These are phyloP conservation scores for Tritrichomonas foetus DNA, from an alignment of 208 protist genomes.

Conservation along the genomic window DNA sequence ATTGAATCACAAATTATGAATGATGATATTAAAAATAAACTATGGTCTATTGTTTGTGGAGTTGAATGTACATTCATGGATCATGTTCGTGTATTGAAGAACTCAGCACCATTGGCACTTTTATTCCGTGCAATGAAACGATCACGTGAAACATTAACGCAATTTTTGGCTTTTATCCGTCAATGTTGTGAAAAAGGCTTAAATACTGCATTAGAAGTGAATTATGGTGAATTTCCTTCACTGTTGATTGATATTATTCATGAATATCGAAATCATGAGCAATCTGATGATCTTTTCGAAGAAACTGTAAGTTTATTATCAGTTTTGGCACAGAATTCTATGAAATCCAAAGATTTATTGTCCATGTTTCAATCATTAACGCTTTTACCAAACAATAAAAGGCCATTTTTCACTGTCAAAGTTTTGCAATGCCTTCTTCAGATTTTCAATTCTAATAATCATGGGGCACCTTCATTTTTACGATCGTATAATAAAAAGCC, in stretches of 20 bases:
- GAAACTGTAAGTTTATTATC: background rate
- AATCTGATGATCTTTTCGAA: background rate
- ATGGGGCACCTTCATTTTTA: background rate
- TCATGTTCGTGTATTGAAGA: too few species aligned
- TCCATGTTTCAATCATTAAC: background rate
- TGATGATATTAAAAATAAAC: too few species aligned
- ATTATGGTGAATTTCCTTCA: background rate
- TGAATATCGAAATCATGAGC: background rate
- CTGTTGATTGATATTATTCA: background rate
- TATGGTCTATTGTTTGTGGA: too few species aligned
- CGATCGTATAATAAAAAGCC: too few species aligned
- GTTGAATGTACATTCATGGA: too few species aligned
- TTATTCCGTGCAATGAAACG: too few species aligned
- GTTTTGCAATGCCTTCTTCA: background rate
- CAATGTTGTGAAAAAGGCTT: too few species aligned
- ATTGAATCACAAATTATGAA: too few species aligned
- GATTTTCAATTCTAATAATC: background rate
- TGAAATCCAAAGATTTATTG: background rate
- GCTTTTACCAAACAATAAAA: background rate
- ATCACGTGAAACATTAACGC: too few species aligned
- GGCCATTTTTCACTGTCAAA: background rate
- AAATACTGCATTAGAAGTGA: background rate
- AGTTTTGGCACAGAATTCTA: background rate
- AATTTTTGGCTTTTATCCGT: too few species aligned
- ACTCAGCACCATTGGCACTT: too few species aligned